Percentiles rank a stretch among this genome's conserved stretches.
Conservation (phyloP, 75 land plant species). For the Selaginella tamariscina region DNA sequence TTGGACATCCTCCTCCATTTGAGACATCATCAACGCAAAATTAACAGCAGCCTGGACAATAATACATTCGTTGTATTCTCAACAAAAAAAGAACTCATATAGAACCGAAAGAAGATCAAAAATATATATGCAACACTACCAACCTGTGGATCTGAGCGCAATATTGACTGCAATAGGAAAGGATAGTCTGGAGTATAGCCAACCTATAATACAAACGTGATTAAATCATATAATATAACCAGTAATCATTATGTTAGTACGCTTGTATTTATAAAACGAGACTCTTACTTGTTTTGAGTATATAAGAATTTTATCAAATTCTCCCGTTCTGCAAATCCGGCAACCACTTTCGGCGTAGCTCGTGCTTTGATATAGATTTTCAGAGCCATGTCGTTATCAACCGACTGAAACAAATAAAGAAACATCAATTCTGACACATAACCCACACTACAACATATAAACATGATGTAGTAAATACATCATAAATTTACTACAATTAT, state of each 20-base stretch:
- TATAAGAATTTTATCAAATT: constrained; percentile 92
- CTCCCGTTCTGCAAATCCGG: constrained; percentile 96
- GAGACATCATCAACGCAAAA: constrained; percentile 98
- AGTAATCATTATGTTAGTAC: too few species aligned
- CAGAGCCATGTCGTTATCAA: constrained; percentile 94
- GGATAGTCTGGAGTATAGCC: constrained; percentile 93
- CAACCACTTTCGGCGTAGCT: constrained; percentile 96
- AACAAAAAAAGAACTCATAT: neutral
- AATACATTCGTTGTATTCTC: neutral
- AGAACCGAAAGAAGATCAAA: constrained; percentile 2
- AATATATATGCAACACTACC: neutral
- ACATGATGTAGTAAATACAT: neutral
- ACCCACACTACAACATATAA: too few species aligned
- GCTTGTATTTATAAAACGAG: neutral
- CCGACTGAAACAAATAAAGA: constrained; percentile 56
- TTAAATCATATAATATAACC: too few species aligned
- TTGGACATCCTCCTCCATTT: constrained; percentile 99
- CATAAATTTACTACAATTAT: neutral
- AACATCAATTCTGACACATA: too few species aligned
- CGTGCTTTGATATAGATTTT: constrained; percentile 96
- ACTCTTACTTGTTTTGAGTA: constrained; percentile 93
- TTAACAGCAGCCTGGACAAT: constrained; percentile 82
- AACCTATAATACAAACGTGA: constrained; percentile 45
- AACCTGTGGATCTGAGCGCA: constrained; percentile 90
- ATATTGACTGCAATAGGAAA: constrained; percentile 84